Conservation (phyloP, 352 stramenopile genomes). For the Phytopythium sindhum region DNA sequence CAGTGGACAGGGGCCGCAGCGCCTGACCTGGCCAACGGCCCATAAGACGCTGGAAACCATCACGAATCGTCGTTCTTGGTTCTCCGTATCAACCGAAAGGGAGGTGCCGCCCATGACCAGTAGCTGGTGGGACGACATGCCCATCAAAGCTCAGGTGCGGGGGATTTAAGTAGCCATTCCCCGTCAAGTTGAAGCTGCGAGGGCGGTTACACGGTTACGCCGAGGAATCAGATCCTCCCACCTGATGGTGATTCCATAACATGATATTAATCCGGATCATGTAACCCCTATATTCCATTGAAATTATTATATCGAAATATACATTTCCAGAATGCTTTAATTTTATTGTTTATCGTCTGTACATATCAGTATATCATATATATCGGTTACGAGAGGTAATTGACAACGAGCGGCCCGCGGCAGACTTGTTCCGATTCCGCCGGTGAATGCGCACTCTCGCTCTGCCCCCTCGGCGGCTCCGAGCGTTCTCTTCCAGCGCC, state of each 20-base stretch:
- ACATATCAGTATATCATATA: too few relatives aligned
- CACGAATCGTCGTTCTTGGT: background rate
- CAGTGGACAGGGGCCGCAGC: background rate
- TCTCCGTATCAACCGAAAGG: background rate
- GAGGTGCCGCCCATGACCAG: background rate
- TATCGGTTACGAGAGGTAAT: too few relatives aligned
- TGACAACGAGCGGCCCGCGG: background rate
- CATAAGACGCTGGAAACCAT: background rate
- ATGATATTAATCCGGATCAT: too few relatives aligned
- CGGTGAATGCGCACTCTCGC: background rate
- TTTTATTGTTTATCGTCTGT: too few relatives aligned
- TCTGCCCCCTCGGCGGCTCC: background rate
- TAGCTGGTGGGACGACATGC: background rate
- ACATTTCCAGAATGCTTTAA: too few relatives aligned
- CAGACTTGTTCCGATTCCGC: background rate
- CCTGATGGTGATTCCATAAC: too few relatives aligned
- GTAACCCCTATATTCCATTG: too few relatives aligned
- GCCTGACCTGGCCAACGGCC: background rate
- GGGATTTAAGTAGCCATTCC: background rate
- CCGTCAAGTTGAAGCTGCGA: background rate
- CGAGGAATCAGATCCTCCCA: too few relatives aligned
- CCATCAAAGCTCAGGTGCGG: background rate
- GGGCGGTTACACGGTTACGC: background rate
- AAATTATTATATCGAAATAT: too few relatives aligned
- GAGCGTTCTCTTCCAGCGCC: background rate